Evolutionary conservation across 2,329 filamentous ascomycete genomes (phyloP).

Genomic region (Alternaria incomplexa): DNA sequence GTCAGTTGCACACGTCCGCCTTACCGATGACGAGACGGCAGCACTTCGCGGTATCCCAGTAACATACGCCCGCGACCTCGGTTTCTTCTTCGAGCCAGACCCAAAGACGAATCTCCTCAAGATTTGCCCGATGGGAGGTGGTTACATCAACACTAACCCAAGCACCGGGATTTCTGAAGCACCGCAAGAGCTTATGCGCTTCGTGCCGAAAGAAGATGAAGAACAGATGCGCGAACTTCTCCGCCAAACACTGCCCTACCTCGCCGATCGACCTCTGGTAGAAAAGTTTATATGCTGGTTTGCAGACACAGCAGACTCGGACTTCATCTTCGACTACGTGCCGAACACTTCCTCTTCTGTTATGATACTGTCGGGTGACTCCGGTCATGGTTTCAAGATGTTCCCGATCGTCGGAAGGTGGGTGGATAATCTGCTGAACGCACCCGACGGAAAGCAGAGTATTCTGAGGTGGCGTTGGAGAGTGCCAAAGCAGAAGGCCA

Average conservation of each 20-base stretch:
- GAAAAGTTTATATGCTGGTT: slow-evolving; percentile 67
- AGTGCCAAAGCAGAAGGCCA: slow-evolving; percentile 27
- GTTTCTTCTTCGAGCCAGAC: slow-evolving; percentile 71
- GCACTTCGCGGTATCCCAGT: slow-evolving; percentile 65
- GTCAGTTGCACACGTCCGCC: slow-evolving; percentile 65
- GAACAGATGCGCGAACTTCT: slow-evolving; percentile 59
- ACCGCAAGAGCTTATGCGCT: slow-evolving; percentile 48
- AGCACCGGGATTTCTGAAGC: slow-evolving; percentile 50
- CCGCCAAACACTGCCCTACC: slow-evolving; percentile 58
- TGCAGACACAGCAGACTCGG: slow-evolving; percentile 65
- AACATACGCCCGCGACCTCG: slow-evolving; percentile 66
- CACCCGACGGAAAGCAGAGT: slow-evolving; percentile 50
- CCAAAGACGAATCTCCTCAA: slow-evolving; percentile 64
- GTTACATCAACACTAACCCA: slow-evolving; percentile 60
- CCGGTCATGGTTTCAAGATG: slow-evolving; percentile 69
- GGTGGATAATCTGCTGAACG: slow-evolving; percentile 57
- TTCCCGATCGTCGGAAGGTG: slow-evolving; percentile 64
- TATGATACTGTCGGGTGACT: slow-evolving; percentile 63
- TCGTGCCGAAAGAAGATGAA: slow-evolving; percentile 63
- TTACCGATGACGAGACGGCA: slow-evolving; percentile 61
- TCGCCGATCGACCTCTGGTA: slow-evolving; percentile 64
- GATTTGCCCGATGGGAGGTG: slow-evolving; percentile 65
- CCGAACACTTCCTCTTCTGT: slow-evolving; percentile 57
- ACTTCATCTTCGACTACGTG: slow-evolving; percentile 66
- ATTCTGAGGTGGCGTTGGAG: slow-evolving; percentile 62